Evolutionary conservation across 2,329 filamentous ascomycete species (phyloP).

Genomic region (Pseudocercospora ulei): DNA sequence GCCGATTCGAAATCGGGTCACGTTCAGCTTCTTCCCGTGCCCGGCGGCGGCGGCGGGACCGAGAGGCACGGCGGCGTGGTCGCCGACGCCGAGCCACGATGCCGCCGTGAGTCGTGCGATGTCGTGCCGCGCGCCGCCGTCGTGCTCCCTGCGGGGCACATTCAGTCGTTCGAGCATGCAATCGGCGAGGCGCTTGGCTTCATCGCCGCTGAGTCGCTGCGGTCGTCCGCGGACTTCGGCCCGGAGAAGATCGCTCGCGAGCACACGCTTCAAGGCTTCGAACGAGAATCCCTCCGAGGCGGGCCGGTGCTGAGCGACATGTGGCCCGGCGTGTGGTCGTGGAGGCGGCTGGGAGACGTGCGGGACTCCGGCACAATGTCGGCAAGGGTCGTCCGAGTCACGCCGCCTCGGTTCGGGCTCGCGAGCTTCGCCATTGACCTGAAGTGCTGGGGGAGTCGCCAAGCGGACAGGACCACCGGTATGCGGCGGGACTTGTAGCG

Average conservation of each 20-base stretch:
- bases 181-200: constrained; percentile 42
- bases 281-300: no score
- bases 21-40: constrained; percentile 35
- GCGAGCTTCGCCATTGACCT: constrained; percentile 45
- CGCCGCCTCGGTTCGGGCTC: constrained; percentile 24
- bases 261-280: constrained; percentile 40
- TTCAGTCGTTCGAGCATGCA: constrained; percentile 37
- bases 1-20: constrained; percentile 37
- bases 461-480: constrained; percentile 52
- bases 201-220: constrained; percentile 37
- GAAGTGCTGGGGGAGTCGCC: constrained; percentile 50
- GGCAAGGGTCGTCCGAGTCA: constrained; percentile 20
- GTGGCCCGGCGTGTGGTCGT: no score
- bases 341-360: background rate
- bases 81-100: constrained; percentile 37
- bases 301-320: no score
- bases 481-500: constrained; percentile 55
- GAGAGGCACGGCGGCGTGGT: constrained; percentile 34
- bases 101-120: constrained; percentile 37
- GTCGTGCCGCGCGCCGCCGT: constrained; percentile 32
- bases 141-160: constrained; percentile 33
- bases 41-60: constrained; percentile 28
- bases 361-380: constrained; percentile 9
- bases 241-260: constrained; percentile 42
- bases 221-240: constrained; percentile 38